These are phyloP conservation scores for Immersiporthe knoxdaviesiana DNA, from an alignment of 2,329 filamentous ascomycete species.

Conservation along the genomic window DNA sequence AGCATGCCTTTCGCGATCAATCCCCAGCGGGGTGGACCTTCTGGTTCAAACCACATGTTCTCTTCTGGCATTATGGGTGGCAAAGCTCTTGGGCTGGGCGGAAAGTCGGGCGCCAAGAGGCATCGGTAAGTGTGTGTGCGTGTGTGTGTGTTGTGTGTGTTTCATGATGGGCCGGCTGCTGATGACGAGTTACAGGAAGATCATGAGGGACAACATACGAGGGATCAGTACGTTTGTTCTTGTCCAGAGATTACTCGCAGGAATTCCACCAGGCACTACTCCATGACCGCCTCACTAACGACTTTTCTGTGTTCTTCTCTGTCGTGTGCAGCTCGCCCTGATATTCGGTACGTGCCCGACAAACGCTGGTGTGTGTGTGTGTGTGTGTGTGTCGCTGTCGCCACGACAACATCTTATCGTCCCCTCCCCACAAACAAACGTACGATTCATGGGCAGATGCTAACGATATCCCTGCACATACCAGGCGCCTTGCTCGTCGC, in stretches of 20 bases:
- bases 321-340: slow-evolving; percentile 26
- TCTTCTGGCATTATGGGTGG: slow-evolving; percentile 28
- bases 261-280: neutral
- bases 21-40: slow-evolving; percentile 39
- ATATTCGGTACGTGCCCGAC: slow-evolving; percentile 26
- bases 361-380: too few relatives aligned
- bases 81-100: slow-evolving; percentile 32
- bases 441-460: neutral
- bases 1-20: slow-evolving; percentile 37
- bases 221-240: slow-evolving; percentile 53
- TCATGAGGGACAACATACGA: slow-evolving; percentile 50
- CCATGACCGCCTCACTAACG: slow-evolving; percentile 7
- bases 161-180: neutral
- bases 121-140: slow-evolving; percentile 34
- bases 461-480: neutral
- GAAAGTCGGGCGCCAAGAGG: slow-evolving; percentile 33
- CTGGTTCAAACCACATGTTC: slow-evolving; percentile 29
- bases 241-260: neutral
- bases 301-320: neutral
- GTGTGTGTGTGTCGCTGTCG: too few relatives aligned
- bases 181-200: slow-evolving; percentile 44
- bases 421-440: neutral
- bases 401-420: neutral
- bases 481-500: slow-evolving; percentile 70
- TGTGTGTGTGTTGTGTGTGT: too few relatives aligned